Percentiles rank a stretch among this genome's conserved stretches.
Conservation (phyloP, 2,329 filamentous ascomycete genomes). For the Cordyceps cateniannulata region DNA sequence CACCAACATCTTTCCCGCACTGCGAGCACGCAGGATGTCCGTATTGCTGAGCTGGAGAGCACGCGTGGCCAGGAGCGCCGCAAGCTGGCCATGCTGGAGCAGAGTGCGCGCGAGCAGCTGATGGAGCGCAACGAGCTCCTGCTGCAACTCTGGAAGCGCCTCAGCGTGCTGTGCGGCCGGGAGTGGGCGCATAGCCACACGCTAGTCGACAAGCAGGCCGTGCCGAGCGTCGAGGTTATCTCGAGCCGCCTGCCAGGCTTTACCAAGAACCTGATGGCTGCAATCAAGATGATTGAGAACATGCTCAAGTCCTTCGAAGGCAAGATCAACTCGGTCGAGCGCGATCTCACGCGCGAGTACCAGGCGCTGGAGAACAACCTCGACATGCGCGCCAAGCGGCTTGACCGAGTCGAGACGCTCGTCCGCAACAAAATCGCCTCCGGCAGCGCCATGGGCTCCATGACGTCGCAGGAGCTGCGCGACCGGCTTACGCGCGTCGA, state of each 20-base stretch:
- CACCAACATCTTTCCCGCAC: slow-evolving; percentile 83
- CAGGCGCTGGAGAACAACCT: slow-evolving; percentile 76
- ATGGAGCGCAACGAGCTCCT: slow-evolving; percentile 84
- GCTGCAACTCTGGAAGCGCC: slow-evolving; percentile 80
- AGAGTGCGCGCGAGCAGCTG: slow-evolving; percentile 78
- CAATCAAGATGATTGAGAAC: slow-evolving; percentile 79
- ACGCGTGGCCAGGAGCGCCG: slow-evolving; percentile 70
- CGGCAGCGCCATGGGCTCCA: slow-evolving; percentile 37
- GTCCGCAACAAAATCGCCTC: slow-evolving; percentile 58
- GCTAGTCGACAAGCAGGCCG: slow-evolving; percentile 75
- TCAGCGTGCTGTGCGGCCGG: slow-evolving; percentile 77
- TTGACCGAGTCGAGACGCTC: slow-evolving; percentile 79
- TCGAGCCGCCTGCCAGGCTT: slow-evolving; percentile 81
- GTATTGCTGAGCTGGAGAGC: slow-evolving; percentile 81
- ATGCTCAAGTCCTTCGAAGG: slow-evolving; percentile 72
- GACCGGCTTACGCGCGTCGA: slow-evolving; percentile 48
- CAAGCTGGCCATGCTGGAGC: slow-evolving; percentile 68
- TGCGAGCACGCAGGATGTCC: slow-evolving; percentile 75
- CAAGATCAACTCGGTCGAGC: slow-evolving; percentile 79
- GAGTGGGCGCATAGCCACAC: slow-evolving; percentile 91
- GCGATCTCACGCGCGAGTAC: slow-evolving; percentile 86
- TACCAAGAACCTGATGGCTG: slow-evolving; percentile 79
- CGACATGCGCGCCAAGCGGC: slow-evolving; percentile 71
- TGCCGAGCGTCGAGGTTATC: slow-evolving; percentile 81
- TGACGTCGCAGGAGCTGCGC: slow-evolving; percentile 37